Conservation (phyloP, 805 yeast species). For the Saccharomycopsis synnaedendra region DNA sequence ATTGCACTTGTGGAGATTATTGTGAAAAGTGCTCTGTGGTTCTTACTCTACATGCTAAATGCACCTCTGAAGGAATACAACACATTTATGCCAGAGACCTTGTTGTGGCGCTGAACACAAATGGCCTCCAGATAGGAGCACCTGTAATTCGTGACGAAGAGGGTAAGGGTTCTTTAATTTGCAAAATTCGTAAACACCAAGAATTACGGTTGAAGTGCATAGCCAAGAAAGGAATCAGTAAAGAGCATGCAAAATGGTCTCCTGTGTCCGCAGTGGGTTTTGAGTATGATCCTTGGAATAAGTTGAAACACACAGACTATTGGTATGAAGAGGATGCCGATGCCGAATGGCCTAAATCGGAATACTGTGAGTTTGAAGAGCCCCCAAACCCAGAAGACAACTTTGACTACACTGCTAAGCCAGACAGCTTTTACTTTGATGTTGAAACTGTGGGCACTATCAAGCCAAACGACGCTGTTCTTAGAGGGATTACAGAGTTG, state of each 20-base stretch:
- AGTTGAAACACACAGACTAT: conserved; percentile 85
- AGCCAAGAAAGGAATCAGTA: conserved; percentile 94
- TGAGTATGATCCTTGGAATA: conserved; percentile 99
- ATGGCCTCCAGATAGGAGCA: conserved; percentile 47
- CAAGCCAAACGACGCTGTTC: conserved; percentile 80
- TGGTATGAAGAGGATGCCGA: conserved; percentile 91
- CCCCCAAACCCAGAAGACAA: conserved; percentile 80
- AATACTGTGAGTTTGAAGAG: conserved; percentile 92
- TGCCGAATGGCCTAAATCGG: conserved; percentile 86
- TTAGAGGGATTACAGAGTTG: conserved; percentile 72
- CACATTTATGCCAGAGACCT: conserved; percentile 83
- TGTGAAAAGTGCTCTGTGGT: conserved; percentile 93
- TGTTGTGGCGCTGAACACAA: conserved; percentile 29
- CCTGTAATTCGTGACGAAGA: conserved; percentile 77
- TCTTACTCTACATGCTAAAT: conserved; percentile 74
- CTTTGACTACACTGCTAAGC: conserved; percentile 77
- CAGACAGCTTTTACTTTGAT: conserved; percentile 72
- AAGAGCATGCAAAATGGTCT: conserved; percentile 98
- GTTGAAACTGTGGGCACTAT: conserved; percentile 90
- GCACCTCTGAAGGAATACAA: conserved; percentile 80
- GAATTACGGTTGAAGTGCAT: conserved; percentile 82
- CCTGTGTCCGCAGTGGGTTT: conserved; percentile 94
- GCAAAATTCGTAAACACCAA: conserved; percentile 87
- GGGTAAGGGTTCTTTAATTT: conserved; percentile 77
- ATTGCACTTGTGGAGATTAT: conserved; percentile 96